Percentiles rank a stretch among this genome's conserved stretches.
phyloP scores from a whole-genome alignment of 2,329 filamentous ascomycete species.

The Malbranchea cinnamomea region DNA sequence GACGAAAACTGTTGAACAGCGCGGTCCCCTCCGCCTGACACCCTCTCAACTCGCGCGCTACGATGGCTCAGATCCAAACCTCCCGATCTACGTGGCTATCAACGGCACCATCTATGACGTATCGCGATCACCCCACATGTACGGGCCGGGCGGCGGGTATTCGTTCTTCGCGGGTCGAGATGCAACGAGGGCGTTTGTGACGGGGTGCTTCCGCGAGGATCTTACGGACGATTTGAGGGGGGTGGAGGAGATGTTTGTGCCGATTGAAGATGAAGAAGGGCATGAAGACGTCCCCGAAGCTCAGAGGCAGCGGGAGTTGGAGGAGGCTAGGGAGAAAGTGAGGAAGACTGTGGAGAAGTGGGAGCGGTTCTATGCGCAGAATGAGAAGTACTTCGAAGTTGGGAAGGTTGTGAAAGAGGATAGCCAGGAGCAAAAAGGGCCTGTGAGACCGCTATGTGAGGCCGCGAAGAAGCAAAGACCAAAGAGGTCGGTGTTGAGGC shows the following conservation, averaged over 20 bases:
- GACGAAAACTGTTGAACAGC: slow-evolving; percentile 21
- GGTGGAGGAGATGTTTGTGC: slow-evolving; percentile 69
- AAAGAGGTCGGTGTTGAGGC: slow-evolving; percentile 26
- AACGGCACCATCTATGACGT: slow-evolving; percentile 55
- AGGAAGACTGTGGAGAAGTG: slow-evolving; percentile 59
- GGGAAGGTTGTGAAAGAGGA: slow-evolving; percentile 54
- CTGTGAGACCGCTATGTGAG: slow-evolving; percentile 52
- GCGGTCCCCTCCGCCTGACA: slow-evolving; percentile 53
- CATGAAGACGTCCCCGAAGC: slow-evolving; percentile 24
- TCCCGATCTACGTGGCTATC: slow-evolving; percentile 80
- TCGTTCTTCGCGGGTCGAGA: slow-evolving; percentile 75
- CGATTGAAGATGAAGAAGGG: slow-evolving; percentile 45
- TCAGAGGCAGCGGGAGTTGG: slow-evolving; percentile 47
- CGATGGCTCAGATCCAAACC: slow-evolving; percentile 58
- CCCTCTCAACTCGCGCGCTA: slow-evolving; percentile 57
- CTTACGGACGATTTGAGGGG: slow-evolving; percentile 71
- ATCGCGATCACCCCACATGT: slow-evolving; percentile 39
- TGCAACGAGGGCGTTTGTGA: slow-evolving; percentile 77
- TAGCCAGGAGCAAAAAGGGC: slow-evolving; percentile 32
- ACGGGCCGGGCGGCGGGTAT: slow-evolving; percentile 77
- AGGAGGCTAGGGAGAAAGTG: slow-evolving; percentile 49
- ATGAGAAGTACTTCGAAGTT: slow-evolving; percentile 66
- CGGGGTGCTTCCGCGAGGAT: slow-evolving; percentile 82
- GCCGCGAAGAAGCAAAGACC: slow-evolving; percentile 52
- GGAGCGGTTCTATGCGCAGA: slow-evolving; percentile 68